Base-by-base conservation (phyloP, 306 rosid species). In the Arachis stenosperma region DNA sequence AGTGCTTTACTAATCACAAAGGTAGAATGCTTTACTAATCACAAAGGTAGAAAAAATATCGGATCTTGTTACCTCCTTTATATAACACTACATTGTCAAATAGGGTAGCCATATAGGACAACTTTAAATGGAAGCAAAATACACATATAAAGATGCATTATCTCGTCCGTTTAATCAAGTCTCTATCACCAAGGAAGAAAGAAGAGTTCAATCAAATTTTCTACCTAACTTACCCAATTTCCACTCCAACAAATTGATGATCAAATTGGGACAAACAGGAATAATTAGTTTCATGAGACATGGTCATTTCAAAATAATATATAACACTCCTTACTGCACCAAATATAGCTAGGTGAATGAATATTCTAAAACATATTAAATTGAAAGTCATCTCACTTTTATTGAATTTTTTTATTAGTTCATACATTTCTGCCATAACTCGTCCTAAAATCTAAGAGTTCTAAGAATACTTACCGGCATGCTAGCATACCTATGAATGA, bases 41-140 rank as follows among this genome's bases (percentile, higher is more conserved):
- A 70, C 46, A 68, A 69, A 65, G 69, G 75, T 12, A 75, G 70
- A 75, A 70, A 64, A 55, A 62, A 63, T 69, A 53, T 75, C 69
- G 75, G 81, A 82, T 70, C 77, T 65, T 67, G 78, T 79, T 62
- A 57, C 77, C 83, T 69, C 61, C 61, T 78, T 52, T 52, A 14
- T 52, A 60, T 37, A 58, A 68, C 70, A 27, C 54, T 41, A 40
- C 71, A 43, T 74, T 64, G 80, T 79, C 69, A 71, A 83, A 78
- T 59, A 78, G 15, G 7, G 5, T 13, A 52, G 67, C 79, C 65
- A 78, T 75, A 75, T 68, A 71, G 65, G 66, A 76, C 29, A 30
- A 54, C 84, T 79, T 83, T 55, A 57, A 71, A 63, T 30, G 79
- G 76, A 79, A 79, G 78, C 79, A 83, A 75, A 79, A 65, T 75